Conservation (phyloP, 2,329 filamentous ascomycete genomes). For the Rugonectria rugulosa region DNA sequence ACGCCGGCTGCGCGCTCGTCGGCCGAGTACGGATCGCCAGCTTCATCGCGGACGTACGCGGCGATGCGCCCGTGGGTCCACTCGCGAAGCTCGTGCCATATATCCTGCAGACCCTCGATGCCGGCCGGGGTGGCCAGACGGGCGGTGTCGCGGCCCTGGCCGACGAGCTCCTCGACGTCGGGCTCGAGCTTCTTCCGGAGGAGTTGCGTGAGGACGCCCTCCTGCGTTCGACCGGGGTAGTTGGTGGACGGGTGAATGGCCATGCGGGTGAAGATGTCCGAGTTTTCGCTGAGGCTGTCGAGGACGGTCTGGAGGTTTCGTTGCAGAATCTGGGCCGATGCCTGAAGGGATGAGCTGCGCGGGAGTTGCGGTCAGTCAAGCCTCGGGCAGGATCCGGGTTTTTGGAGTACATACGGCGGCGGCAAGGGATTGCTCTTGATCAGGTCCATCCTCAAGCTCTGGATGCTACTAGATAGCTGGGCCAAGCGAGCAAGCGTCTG, state of each 20-base stretch:
- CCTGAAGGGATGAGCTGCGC: slow-evolving; percentile 72
- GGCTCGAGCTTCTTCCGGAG: slow-evolving; percentile 87
- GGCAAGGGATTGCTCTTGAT: slow-evolving; percentile 71
- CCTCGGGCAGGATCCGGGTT: background rate
- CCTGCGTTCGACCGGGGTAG: slow-evolving; percentile 74
- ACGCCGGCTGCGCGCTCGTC: slow-evolving; percentile 73
- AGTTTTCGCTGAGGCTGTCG: slow-evolving; percentile 69
- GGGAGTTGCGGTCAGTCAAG: slow-evolving; percentile 13
- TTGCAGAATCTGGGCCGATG: slow-evolving; percentile 75
- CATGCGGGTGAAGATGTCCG: slow-evolving; percentile 72
- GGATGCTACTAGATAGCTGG: slow-evolving; percentile 73
- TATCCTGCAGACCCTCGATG: slow-evolving; percentile 53
- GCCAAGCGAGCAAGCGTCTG: slow-evolving; percentile 72
- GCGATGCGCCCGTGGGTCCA: slow-evolving; percentile 52
- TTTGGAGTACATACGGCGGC: slow-evolving; percentile 59
- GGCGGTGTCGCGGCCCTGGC: slow-evolving; percentile 63
- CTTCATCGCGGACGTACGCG: slow-evolving; percentile 53
- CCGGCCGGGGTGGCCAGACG: slow-evolving; percentile 53
- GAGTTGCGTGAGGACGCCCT: slow-evolving; percentile 71
- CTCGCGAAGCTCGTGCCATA: slow-evolving; percentile 61
- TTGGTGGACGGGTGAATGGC: slow-evolving; percentile 79
- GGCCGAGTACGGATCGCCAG: slow-evolving; percentile 71
- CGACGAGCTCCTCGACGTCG: slow-evolving; percentile 76
- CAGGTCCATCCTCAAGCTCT: slow-evolving; percentile 68
- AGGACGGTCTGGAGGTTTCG: slow-evolving; percentile 73